Conservation (phyloP, 2,329 filamentous ascomycete species). For the Microcyclospora tardicrescens region DNA sequence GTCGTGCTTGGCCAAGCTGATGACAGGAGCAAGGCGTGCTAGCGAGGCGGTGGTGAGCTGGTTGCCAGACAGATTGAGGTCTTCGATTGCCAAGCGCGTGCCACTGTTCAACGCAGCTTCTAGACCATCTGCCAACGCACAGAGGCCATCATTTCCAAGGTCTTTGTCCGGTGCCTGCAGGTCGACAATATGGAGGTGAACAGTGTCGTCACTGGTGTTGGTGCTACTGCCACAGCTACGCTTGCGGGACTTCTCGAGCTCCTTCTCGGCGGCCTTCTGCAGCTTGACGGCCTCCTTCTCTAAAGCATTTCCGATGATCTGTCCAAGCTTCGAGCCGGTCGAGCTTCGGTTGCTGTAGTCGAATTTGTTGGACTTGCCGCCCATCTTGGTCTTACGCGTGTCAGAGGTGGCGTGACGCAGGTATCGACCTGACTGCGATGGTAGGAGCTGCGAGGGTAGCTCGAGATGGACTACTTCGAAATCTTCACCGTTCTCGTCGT, state of each 20-base stretch:
- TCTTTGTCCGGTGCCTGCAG: constrained; percentile 33
- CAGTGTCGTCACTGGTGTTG: constrained; percentile 4
- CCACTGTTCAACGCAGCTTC: constrained; percentile 25
- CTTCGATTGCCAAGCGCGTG: constrained; percentile 25
- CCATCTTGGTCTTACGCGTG: constrained; percentile 7
- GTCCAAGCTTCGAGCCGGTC: constrained; percentile 33
- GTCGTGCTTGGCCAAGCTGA: constrained; percentile 30
- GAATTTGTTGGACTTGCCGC: constrained; percentile 21
- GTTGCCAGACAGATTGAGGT: constrained; percentile 35
- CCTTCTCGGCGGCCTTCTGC: constrained; percentile 18
- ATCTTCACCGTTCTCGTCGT: too few species aligned
- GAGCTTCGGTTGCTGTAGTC: constrained; percentile 32
- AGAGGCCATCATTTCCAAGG: constrained; percentile 34
- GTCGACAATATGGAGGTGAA: constrained; percentile 24
- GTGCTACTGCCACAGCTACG: constrained; percentile 14
- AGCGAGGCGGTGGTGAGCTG: constrained; percentile 30
- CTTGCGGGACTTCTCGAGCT: constrained; percentile 15
- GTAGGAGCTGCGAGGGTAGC: too few species aligned
- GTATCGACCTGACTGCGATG: too few species aligned
- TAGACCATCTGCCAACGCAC: constrained; percentile 31
- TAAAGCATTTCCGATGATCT: constrained; percentile 33
- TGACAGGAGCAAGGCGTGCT: constrained; percentile 27
- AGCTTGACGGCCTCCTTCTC: constrained; percentile 22
- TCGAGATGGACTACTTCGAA: too few species aligned
- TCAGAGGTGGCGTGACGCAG: too few species aligned